Base-by-base conservation (phyloP, 2,329 filamentous ascomycete genomes). In the Atkinsonella texensis region DNA sequence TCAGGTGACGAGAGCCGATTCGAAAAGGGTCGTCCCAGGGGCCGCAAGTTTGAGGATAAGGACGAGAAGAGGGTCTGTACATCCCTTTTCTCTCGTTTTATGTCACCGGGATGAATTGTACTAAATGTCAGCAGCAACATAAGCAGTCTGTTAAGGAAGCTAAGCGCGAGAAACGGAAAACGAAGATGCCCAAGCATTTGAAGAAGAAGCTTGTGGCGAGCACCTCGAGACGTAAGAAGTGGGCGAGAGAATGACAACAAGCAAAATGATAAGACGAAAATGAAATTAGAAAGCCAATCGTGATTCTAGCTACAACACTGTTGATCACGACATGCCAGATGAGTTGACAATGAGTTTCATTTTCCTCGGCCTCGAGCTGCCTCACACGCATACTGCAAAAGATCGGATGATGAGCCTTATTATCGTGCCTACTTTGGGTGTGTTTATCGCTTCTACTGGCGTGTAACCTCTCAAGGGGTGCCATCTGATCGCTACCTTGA, bases 171-270 rank as follows among this genome's bases (percentile, higher is more conserved):
- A 89, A 94, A 73, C 76, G 93, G 54, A 88, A 91, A 68, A 86
- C 87, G 4, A 98, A 98, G 75, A 95, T 98, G 70, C 91, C 93
- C 0, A 98, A 98, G 71, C 83, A 94, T 65, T 58, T 95, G 35
- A 98, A 98, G 78, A 97, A 96, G 75, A 87, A 85, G 65, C 69
- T 95, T 53, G 80, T 95, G 28, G 77, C 76, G 52, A 73, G 74
- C 56, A 75, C 76, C 15, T 74, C 80, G 52, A 73, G 80, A 58
- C 80, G 78, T 62, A 85, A 86, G 71, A 84, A 79, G 65, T 78
- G 73, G 62, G 65, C 48, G 35, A 39, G n/a, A 49, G 10, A 23
- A 5, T 43, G 8, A 50, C 23, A 38, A 39, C 44, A 38, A 20
- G 31, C 40, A 53, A 53, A 55, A 43, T 49, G 35, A 48, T 38